Evolutionary conservation across 2,329 filamentous ascomycete genomes (phyloP), one percentile per base, ranked within the genome.

Genomic region (Diplodia scrobiculata): DNA sequence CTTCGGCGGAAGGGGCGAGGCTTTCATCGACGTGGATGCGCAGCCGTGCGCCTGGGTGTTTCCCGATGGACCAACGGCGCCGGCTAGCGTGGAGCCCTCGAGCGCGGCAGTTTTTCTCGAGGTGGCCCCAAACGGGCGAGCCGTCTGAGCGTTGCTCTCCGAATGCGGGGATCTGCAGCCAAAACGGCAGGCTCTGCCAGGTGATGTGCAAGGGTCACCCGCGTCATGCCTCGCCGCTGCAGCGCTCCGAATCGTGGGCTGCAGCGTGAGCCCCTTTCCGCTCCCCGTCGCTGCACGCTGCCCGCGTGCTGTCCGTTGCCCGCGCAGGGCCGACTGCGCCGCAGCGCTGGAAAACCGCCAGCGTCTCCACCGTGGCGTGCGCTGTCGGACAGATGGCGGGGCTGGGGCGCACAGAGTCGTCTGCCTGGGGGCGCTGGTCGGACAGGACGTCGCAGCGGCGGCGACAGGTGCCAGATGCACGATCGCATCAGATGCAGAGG

Each of bases 111-210:
- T 58, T 58, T 36, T 36, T 58, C 36, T 17, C 54, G 54, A 58
- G 34, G 10, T 10, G 10, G 7, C 34, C 54, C 54, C 13, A 45
- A 58, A 58, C 54, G 54, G 54, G 54, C 34, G 54, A 58, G 7
- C 36, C 34, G 34, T 36, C 34, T 36, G 34, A 13, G 34, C 34
- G 34, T 36, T 11, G 25, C 14, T 21, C 29, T 58, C 53, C 55
- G 55, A 60, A 58, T 58, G 54, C 54, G 54, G 54, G 21, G 54
- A 58, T 58, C 54, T 58, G 54, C 54, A 45, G 45, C 53, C 53
- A 55, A 58, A 58, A 29, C 54, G 54, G 54, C 54, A 58, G 25
- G 21, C 34, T 45, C 41, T 45, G 34, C 34, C 34, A n/a, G 52
- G 53, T 41, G 53, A 58, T 58, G 38, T 45, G 19, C 53, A 58